phyloP scores from a whole-genome alignment of 257 asterid species.

The Scutellaria barbata region DNA sequence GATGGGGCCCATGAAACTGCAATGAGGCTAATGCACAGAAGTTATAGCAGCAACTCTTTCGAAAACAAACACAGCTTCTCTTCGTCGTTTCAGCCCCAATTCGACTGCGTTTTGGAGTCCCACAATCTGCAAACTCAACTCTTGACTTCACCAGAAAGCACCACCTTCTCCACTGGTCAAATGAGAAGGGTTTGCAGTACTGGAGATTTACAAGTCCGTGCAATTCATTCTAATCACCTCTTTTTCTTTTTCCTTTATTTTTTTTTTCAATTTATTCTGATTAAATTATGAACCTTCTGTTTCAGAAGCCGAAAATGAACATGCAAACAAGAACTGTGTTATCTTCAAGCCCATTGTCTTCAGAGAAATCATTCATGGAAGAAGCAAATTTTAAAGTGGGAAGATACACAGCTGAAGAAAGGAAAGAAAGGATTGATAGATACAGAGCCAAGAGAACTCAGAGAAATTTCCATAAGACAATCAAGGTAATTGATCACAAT shows the following conservation, averaged over 20 bases:
- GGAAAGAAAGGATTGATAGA: conserved; percentile 75
- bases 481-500: conserved; percentile 63
- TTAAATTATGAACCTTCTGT: background rate
- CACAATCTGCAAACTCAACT: conserved; percentile 42
- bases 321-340: conserved; percentile 42
- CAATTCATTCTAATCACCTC: no score
- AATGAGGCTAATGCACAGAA: conserved; percentile 75
- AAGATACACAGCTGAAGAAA: conserved; percentile 70
- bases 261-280: background rate
- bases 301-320: conserved; percentile 51
- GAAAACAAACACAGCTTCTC: conserved; percentile 42
- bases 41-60: conserved; percentile 69
- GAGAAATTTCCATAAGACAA: conserved; percentile 86
- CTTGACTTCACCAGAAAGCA: conserved; percentile 50
- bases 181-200: conserved; percentile 88
- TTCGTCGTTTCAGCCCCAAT: conserved; percentile 43
- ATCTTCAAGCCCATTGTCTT: conserved; percentile 67
- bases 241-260: background rate
- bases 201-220: conserved; percentile 76
- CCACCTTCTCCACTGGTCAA: conserved; percentile 40
- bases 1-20: conserved; percentile 44
- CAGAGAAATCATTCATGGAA: conserved; percentile 59
- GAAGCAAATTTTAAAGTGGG: conserved; percentile 74
- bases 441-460: conserved; percentile 84
- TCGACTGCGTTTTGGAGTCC: conserved; percentile 54